These are phyloP conservation scores for Amylostereum areolatum DNA, from an alignment of 1,284 basidiomycete genomes.

Conservation along the genomic window DNA sequence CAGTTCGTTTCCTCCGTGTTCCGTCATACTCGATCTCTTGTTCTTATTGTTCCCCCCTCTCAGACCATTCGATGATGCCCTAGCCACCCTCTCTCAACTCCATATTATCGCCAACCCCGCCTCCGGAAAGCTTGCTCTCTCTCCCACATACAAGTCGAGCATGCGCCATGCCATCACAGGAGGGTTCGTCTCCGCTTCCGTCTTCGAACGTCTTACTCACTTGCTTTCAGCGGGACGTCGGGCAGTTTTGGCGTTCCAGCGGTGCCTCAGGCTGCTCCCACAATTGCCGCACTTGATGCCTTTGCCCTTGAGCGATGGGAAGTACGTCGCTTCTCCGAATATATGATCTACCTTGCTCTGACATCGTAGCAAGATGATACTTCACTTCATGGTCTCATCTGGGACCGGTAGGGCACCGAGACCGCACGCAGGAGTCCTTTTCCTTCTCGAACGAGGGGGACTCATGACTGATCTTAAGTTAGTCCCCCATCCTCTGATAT, in stretches of 20 bases:
- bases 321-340: constrained; percentile 36
- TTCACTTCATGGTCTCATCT: constrained; percentile 98
- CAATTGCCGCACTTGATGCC: constrained; percentile 67
- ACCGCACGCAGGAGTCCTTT: constrained; percentile 56
- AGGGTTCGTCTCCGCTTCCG: constrained; percentile 52
- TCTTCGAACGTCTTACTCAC: constrained; percentile 1
- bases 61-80: constrained; percentile 70
- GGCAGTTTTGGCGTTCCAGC: constrained; percentile 89
- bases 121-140: constrained; percentile 59
- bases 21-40: constrained; percentile 9
- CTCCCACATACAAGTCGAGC: constrained; percentile 73
- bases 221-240: constrained; percentile 66
- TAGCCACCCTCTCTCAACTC: constrained; percentile 61
- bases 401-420: constrained; percentile 51
- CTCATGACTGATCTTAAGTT: constrained; percentile 61
- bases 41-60: constrained; percentile 10
- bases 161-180: constrained; percentile 89
- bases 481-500: no score
- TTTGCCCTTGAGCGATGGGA: constrained; percentile 96
- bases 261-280: constrained; percentile 49
- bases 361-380: constrained; percentile 64
- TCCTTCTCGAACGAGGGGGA: constrained; percentile 79
- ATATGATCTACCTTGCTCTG: background rate
- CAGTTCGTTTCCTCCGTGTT: constrained; percentile 40
- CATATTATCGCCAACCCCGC: constrained; percentile 66